phyloP scores from a whole-genome alignment of 305 asterid species.

The Fraxinus albicans region DNA sequence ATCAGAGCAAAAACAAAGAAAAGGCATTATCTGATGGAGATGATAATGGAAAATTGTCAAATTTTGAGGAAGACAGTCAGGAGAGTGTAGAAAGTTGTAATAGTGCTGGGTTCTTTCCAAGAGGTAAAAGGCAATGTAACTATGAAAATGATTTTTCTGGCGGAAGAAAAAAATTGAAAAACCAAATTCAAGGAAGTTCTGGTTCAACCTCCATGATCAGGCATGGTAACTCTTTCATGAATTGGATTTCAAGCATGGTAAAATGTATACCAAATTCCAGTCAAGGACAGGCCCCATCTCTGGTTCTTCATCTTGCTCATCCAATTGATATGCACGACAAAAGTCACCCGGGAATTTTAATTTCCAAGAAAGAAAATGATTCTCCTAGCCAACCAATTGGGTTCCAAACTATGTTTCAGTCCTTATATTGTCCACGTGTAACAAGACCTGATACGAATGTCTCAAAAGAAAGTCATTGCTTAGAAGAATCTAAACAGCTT shows the following conservation, averaged over 20 bases:
- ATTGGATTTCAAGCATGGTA: slow-evolving; percentile 78
- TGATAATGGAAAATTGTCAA: slow-evolving; percentile 30
- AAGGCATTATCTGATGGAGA: slow-evolving; percentile 46
- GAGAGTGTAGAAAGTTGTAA: slow-evolving; percentile 77
- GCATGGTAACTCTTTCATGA: slow-evolving; percentile 63
- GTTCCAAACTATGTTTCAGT: slow-evolving; percentile 60
- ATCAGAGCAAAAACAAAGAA: slow-evolving; percentile 46
- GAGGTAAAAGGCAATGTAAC: slow-evolving; percentile 36
- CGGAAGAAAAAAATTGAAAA: slow-evolving; percentile 56
- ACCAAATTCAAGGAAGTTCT: slow-evolving; percentile 26
- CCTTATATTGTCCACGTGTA: slow-evolving; percentile 39
- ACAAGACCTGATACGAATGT: slow-evolving; percentile 26
- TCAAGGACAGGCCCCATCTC: slow-evolving; percentile 37
- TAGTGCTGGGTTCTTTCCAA: slow-evolving; percentile 41
- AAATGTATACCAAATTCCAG: slow-evolving; percentile 49
- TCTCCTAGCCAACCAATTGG: slow-evolving; percentile 35
- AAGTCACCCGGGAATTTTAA: neutral
- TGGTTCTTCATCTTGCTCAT: slow-evolving; percentile 36
- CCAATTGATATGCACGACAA: slow-evolving; percentile 23
- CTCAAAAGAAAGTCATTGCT: slow-evolving; percentile 24
- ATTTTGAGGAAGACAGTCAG: slow-evolving; percentile 45
- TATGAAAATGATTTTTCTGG: slow-evolving; percentile 26
- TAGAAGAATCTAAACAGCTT: slow-evolving; percentile 30
- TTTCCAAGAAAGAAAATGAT: slow-evolving; percentile 15
- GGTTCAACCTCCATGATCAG: slow-evolving; percentile 29